Evolutionary conservation across 129 eudicot genomes (phyloP), one percentile per base, ranked within the genome.

Genomic region (Tagetes erecta): DNA sequence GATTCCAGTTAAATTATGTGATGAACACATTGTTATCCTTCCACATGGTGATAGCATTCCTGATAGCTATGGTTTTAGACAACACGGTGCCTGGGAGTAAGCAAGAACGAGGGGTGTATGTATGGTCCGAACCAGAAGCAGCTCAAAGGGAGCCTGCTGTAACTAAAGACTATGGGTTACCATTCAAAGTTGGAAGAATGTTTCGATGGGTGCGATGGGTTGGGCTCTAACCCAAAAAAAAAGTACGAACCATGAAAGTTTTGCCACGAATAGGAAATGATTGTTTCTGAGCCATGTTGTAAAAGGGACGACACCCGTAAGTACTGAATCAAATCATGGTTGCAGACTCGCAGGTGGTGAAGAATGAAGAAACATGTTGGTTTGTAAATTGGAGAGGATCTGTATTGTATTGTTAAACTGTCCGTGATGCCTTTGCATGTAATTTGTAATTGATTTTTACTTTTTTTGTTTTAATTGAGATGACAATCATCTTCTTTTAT

Each of bases 131-230:
- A 72, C 11, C 87, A 2, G 97, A 90, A 64, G 81, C 97, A 11
- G 98, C 96, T n/a, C 76, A 89, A 83, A 85, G 92, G 58, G 98
- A 93, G 73, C 89, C 92, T 10, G 89, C 91, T 8, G 96, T 90
- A 30, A 80, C 78, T 46, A 88, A 90, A 82, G 98, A 93, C 86
- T 93, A 90, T 8, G 96, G 78, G 81, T 66, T 93, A 47, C 98
- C 98, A 3, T 90, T 90, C 34, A 81, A 97, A 80, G 97, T 90
- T 64, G 96, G 98, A 36, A 87, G 79, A 45, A n/a, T 85, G 59
- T 93, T 93, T 84, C 78, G 88, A 83, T 93, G 98, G 98, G 98
- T 93, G 5, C 90, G 86, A 78, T 93, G 98, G 92, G 97, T 93
- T 2, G 98, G 98, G 41, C 90, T 90, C 34, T 92, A 76, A 45